Conservation (phyloP, 208 protist genomes). For the Wallacemonas sp. region DNA sequence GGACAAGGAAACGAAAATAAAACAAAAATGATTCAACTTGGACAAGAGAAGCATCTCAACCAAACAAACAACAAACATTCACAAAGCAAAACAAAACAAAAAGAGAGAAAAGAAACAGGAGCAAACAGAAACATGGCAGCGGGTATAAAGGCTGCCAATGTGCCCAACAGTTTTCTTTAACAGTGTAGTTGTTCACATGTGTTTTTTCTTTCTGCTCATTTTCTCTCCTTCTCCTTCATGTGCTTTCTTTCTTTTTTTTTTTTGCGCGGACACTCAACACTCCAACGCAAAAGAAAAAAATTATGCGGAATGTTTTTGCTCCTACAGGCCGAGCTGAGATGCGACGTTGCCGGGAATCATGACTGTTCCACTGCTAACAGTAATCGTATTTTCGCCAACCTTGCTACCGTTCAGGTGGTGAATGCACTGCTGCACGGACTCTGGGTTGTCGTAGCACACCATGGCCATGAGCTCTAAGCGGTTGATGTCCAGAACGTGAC, state of each 20-base stretch:
- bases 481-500: slow-evolving; percentile 83
- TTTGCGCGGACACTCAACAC: neutral
- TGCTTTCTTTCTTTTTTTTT: slow-evolving; percentile 15
- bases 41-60: too few species aligned
- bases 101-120: too few species aligned
- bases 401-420: slow-evolving; percentile 78
- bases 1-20: neutral
- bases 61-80: too few species aligned
- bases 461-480: slow-evolving; percentile 65
- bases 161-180: too few species aligned
- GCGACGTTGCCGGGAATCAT: slow-evolving; percentile 72
- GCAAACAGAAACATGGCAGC: too few species aligned
- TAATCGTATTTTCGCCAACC: slow-evolving; percentile 66
- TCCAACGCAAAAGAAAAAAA: too few species aligned
- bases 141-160: too few species aligned
- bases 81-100: too few species aligned
- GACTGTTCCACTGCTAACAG: slow-evolving; percentile 82
- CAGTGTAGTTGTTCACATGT: too few species aligned
- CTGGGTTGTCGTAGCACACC: slow-evolving; percentile 76
- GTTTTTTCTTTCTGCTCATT: too few species aligned
- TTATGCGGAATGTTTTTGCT: neutral
- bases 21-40: neutral
- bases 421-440: slow-evolving; percentile 79
- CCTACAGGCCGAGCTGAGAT: slow-evolving; percentile 50
- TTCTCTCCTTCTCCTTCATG: too few species aligned